These are phyloP conservation scores for Corylus heterophylla DNA, from an alignment of 306 rosid genomes.

Conservation along the genomic window DNA sequence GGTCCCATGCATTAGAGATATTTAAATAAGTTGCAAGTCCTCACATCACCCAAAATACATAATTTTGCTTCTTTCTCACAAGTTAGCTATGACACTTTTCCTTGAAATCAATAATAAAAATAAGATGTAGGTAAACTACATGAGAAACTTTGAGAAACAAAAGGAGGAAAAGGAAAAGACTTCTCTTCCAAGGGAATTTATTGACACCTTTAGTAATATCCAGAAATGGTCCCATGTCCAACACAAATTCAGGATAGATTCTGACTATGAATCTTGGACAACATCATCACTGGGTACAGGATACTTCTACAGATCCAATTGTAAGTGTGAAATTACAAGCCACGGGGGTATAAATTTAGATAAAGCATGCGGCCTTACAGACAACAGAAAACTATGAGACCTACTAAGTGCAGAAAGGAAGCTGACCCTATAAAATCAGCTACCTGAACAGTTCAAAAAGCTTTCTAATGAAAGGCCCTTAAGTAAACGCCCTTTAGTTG, in stretches of 20 bases:
- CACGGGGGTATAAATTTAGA: too few relatives aligned
- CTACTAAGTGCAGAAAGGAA: background rate
- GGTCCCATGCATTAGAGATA: too few relatives aligned
- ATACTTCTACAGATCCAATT: background rate
- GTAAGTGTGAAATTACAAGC: background rate
- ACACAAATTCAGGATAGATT: background rate
- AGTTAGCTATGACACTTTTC: background rate
- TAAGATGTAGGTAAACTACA: background rate
- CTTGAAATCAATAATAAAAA: background rate
- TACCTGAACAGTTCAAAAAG: background rate
- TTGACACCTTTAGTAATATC: background rate
- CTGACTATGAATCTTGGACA: background rate
- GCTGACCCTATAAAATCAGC: background rate
- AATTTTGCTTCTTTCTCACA: background rate
- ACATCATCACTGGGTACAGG: background rate
- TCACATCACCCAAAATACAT: too few relatives aligned
- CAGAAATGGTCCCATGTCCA: background rate
- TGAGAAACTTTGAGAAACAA: background rate
- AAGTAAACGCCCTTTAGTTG: too few relatives aligned
- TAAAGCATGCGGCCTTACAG: too few relatives aligned
- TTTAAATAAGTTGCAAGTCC: too few relatives aligned
- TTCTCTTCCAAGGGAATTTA: background rate
- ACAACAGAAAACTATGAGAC: background rate
- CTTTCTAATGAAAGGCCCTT: too few relatives aligned
- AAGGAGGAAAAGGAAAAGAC: background rate